Evolutionary conservation across 768 basidiomycete genomes (phyloP), one percentile per base, ranked within the genome.

Genomic region (Mycena pura): DNA sequence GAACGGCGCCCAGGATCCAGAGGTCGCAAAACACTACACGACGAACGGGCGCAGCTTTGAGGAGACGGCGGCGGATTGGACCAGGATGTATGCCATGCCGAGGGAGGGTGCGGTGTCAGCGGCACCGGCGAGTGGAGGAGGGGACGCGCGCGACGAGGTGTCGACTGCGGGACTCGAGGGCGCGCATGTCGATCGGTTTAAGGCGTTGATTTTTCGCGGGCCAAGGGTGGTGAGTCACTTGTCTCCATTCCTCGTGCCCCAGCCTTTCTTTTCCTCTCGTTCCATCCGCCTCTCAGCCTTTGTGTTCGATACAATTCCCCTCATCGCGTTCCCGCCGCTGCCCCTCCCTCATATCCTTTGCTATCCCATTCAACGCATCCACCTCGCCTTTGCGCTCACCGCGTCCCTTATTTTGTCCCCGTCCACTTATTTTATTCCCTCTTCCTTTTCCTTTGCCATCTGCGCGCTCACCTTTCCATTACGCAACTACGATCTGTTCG

Each of bases 11-110:
- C 96, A 98, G 77, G 96, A 99, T 71, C 96, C 96, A 0, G 95
- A 99, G 77, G 96, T 99, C 11, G 96, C 96, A 13, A 98, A 97
- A 73, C 96, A 97, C 71, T 99, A 92, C 69, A 91, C 92, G 74
- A 93, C 95, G 13, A 92, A 90, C 73, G 90, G 90, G 72, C 77
- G 79, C 24, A 89, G 90, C 68, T 99, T 99, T 66, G 92, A 96
- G 59, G 91, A 91, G 36, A 99, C 96, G 4, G 96, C 96, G 57
- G 82, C 85, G 38, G 95, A 96, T 73, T 99, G 96, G 96, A 93
- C 95, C 1, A 88, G 92, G 69, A 87, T 90, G 27, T 97, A 97
- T 72, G 96, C 96, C 3, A 91, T 89, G 48, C 63, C 63, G 53
- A 39, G 25, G 43, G 92, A 88, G 1, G 86, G 90, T 4, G 79